Percentiles rank a stretch among this genome's conserved stretches.
phyloP scores from a whole-genome alignment of 139 green algal species.

The Monoraphidium neglectum region DNA sequence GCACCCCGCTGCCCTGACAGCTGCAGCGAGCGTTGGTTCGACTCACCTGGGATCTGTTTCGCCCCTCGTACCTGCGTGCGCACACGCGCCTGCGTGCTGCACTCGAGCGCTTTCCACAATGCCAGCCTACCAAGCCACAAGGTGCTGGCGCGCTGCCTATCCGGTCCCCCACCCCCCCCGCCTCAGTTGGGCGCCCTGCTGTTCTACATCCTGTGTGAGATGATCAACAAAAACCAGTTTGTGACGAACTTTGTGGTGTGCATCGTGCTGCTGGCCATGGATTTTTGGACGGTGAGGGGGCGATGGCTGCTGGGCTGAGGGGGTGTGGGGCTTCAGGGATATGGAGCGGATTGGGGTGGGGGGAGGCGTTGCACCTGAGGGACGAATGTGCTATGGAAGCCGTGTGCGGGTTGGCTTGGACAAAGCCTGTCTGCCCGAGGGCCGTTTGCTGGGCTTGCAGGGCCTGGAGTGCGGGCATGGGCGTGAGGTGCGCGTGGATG shows the following conservation, averaged over 20 bases:
- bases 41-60: background rate
- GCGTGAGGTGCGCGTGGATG: no score
- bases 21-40: background rate
- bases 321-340: no score
- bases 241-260: slow-evolving; percentile 87
- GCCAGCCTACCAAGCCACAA: background rate
- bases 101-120: background rate
- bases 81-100: background rate
- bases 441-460: no score
- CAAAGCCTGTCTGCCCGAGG: no score
- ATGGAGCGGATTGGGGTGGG: no score
- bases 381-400: no score
- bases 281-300: slow-evolving; percentile 89
- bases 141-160: background rate
- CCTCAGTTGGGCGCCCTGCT: slow-evolving; percentile 57
- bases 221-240: slow-evolving; percentile 67
- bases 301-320: no score
- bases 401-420: no score
- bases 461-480: no score
- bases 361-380: no score
- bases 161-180: background rate
- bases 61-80: background rate
- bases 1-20: background rate
- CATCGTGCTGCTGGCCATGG: slow-evolving; percentile 77
- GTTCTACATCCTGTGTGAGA: slow-evolving; percentile 70